phyloP scores from a whole-genome alignment of 2,329 filamentous ascomycete species.

The Aspergillus aculeatus region DNA sequence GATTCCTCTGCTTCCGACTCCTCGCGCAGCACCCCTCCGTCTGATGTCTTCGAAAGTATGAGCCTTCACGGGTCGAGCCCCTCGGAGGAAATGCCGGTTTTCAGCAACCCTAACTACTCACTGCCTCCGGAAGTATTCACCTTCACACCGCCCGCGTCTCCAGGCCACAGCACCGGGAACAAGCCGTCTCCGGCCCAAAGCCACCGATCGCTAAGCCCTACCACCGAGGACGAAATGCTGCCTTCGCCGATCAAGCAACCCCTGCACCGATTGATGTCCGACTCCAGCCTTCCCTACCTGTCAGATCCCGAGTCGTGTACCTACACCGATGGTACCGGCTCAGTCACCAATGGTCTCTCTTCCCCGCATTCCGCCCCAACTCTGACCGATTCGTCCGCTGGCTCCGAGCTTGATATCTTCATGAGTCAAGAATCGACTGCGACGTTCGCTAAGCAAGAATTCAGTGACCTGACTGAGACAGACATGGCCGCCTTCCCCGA shows the following conservation, averaged over 20 bases:
- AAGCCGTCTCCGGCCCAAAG: slow-evolving; percentile 36
- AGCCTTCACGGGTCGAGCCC: slow-evolving; percentile 39
- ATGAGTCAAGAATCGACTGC: slow-evolving; percentile 36
- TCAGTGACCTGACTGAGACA: slow-evolving; percentile 29
- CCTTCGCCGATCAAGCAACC: slow-evolving; percentile 33
- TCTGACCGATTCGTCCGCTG: slow-evolving; percentile 33
- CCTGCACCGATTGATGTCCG: slow-evolving; percentile 32
- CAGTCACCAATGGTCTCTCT: slow-evolving; percentile 33
- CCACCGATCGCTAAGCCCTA: slow-evolving; percentile 40
- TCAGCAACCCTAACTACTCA: slow-evolving; percentile 32
- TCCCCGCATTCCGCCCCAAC: slow-evolving; percentile 39
- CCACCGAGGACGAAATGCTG: slow-evolving; percentile 38
- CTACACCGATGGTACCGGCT: slow-evolving; percentile 30
- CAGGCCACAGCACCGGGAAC: slow-evolving; percentile 41
- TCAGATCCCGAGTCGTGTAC: slow-evolving; percentile 28
- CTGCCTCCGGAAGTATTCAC: slow-evolving; percentile 44
- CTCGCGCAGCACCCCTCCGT: slow-evolving; percentile 45
- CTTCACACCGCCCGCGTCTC: slow-evolving; percentile 49
- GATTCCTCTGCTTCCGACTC: slow-evolving; percentile 39
- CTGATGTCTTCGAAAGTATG: slow-evolving; percentile 40
- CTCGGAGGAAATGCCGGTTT: slow-evolving; percentile 31
- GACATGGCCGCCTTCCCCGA: slow-evolving; percentile 37
- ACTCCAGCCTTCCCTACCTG: slow-evolving; percentile 29
- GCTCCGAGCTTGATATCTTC: slow-evolving; percentile 43
- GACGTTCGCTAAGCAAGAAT: slow-evolving; percentile 31